phyloP scores from a whole-genome alignment of 2,329 filamentous ascomycete species.

The Paracamarosporium sp. region DNA sequence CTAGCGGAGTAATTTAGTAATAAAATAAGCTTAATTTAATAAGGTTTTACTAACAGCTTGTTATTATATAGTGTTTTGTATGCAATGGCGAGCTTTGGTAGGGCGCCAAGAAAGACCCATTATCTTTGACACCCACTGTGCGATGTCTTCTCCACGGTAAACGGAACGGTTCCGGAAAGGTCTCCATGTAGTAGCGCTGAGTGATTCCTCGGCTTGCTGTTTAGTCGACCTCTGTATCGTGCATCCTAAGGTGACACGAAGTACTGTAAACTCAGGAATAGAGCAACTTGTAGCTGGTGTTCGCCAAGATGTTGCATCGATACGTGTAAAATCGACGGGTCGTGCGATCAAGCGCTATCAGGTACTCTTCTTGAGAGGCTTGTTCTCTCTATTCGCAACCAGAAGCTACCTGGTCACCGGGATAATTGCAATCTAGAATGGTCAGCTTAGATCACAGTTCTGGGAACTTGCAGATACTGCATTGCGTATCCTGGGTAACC shows the following conservation, averaged over 20 bases:
- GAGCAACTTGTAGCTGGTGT: neutral
- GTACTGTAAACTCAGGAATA: neutral
- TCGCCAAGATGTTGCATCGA: neutral
- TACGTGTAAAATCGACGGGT: neutral
- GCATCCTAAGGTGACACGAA: neutral
- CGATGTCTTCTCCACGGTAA: slow-evolving; percentile 12
- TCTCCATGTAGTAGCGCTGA: neutral
- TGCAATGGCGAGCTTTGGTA: too few relatives aligned
- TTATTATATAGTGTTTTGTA: too few relatives aligned
- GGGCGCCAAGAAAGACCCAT: too few relatives aligned
- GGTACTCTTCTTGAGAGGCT: neutral
- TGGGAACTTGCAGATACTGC: neutral
- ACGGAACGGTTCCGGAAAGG: slow-evolving; percentile 11
- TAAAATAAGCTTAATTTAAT: too few relatives aligned
- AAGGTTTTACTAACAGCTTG: too few relatives aligned
- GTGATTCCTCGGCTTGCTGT: neutral
- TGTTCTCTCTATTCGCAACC: neutral
- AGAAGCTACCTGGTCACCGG: slow-evolving; percentile 35
- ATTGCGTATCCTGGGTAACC: neutral
- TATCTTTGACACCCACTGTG: too few relatives aligned
- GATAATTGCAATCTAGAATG: slow-evolving; percentile 43
- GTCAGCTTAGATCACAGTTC: neutral
- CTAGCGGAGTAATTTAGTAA: too few relatives aligned
- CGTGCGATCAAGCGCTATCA: neutral
- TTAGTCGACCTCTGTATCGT: neutral